A percentile compares a stretch with the other conserved stretches of the same genome.
Conservation (phyloP, 1,284 basidiomycete genomes). For the Cerrena zonata region DNA sequence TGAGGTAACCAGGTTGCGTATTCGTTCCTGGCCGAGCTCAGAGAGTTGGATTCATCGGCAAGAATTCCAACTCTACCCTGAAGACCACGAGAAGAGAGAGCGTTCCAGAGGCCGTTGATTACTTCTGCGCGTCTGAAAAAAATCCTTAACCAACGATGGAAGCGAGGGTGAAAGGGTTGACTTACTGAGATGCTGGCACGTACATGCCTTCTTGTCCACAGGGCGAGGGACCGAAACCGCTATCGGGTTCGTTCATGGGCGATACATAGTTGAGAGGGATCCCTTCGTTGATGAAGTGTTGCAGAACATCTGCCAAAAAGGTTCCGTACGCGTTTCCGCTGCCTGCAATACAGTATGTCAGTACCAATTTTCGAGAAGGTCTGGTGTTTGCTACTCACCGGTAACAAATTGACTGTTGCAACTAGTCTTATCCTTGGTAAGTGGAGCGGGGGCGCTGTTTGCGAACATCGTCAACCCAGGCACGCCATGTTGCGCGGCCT, state of each 20-base stretch:
- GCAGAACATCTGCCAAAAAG: slow-evolving; percentile 25
- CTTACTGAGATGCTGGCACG: slow-evolving; percentile 24
- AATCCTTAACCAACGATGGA: too few relatives aligned
- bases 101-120: too few relatives aligned
- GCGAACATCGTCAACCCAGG: slow-evolving; percentile 25
- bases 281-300: slow-evolving; percentile 20
- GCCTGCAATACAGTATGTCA: slow-evolving; percentile 19
- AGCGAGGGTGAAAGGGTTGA: slow-evolving; percentile 21
- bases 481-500: slow-evolving; percentile 20
- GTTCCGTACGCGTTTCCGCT: slow-evolving; percentile 22
- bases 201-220: slow-evolving; percentile 30
- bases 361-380: slow-evolving; percentile 23
- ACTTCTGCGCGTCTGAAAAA: too few relatives aligned
- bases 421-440: background rate
- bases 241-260: slow-evolving; percentile 21
- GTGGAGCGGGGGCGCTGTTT: slow-evolving; percentile 20
- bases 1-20: too few relatives aligned
- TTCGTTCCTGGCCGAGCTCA: too few relatives aligned
- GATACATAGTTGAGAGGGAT: slow-evolving; percentile 24
- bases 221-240: slow-evolving; percentile 6
- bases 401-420: background rate
- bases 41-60: too few relatives aligned
- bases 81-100: too few relatives aligned
- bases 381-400: slow-evolving; percentile 19
- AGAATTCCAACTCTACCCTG: too few relatives aligned